phyloP scores from a whole-genome alignment of 139 green algal species.

The Chlorella sp. region DNA sequence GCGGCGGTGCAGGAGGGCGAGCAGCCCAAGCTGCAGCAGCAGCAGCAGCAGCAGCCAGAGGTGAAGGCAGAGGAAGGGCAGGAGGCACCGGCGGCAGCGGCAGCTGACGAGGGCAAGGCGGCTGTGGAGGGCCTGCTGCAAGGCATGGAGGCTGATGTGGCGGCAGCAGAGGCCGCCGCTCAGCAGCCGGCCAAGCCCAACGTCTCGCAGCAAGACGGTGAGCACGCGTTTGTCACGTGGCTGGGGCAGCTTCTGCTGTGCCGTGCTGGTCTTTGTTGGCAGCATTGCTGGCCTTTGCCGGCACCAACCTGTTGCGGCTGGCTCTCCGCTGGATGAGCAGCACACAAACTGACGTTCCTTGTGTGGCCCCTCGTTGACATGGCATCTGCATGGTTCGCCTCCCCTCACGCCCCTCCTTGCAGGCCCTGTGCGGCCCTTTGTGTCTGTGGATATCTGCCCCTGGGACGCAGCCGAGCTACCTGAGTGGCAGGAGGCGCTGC shows the following conservation, averaged over 20 bases:
- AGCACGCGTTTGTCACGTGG: not conserved
- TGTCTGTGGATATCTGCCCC: conserved; percentile 16
- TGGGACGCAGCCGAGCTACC: conserved; percentile 27
- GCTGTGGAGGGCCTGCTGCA: not conserved
- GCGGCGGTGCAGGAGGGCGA: no score
- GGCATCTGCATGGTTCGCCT: no score
- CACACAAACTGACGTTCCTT: no score
- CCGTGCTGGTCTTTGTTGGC: no score
- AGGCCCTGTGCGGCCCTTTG: conserved; percentile 28
- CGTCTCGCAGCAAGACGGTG: conserved; percentile 17
- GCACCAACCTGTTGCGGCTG: no score
- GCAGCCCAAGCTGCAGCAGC: not conserved
- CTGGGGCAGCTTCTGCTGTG: no score
- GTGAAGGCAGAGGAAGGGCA: conserved; percentile 1
- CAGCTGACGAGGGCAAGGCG: not conserved
- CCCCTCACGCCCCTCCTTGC: not conserved
- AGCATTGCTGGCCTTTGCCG: no score
- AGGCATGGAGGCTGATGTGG: not conserved
- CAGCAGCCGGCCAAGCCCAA: not conserved
- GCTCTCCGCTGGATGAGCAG: no score
- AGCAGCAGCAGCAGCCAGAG: not conserved
- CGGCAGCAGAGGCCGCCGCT: not conserved
- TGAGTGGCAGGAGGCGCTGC: conserved; percentile 19
- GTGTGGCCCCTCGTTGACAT: no score
- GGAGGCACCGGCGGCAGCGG: not conserved